Conservation (phyloP, 2,329 filamentous ascomycete genomes). For the Botrytis galanthina region DNA sequence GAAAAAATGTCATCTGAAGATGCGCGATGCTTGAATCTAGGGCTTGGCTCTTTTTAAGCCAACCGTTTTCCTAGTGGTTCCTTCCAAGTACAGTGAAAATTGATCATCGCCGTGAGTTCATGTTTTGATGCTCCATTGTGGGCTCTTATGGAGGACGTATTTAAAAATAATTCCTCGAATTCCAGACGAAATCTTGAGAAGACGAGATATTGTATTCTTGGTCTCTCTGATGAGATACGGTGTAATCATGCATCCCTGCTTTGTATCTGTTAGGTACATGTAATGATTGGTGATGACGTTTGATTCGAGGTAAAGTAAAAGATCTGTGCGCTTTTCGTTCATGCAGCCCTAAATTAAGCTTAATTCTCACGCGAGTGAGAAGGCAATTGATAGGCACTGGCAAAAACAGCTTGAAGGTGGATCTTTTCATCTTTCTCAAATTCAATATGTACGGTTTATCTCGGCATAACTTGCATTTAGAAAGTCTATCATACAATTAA, state of each 20-base stretch:
- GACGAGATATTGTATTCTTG: not conserved
- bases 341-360: constrained; percentile 7
- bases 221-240: not conserved
- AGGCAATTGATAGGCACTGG: not conserved
- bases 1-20: not conserved
- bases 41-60: not conserved
- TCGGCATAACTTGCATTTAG: not conserved
- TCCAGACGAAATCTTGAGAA: not conserved
- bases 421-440: not conserved
- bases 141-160: not conserved
- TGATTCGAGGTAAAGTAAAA: not conserved
- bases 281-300: not conserved
- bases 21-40: not conserved
- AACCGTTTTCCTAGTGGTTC: not conserved
- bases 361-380: not conserved
- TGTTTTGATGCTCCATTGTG: not conserved
- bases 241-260: not conserved
- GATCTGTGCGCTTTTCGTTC: not conserved
- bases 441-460: not conserved
- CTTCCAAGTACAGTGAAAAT: not conserved
- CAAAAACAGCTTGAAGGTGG: not conserved
- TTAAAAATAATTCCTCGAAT: not conserved
- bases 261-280: not conserved
- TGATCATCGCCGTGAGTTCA: not conserved
- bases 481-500: not conserved